phyloP scores from a whole-genome alignment of 78 protist species.

The Dictyostelium purpureum region DNA sequence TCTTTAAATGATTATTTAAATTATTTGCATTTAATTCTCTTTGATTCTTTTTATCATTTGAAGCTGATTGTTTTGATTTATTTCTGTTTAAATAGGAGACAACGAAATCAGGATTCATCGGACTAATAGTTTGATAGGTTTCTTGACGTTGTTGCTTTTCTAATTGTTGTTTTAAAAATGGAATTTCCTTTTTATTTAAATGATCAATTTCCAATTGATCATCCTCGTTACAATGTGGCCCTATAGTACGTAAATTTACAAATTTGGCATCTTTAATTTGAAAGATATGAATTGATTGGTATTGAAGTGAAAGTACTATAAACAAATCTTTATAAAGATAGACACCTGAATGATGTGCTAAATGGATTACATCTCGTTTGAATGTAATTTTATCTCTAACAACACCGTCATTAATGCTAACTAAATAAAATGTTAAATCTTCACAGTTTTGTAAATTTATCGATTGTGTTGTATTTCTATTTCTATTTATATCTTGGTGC shows the following conservation, averaged over 20 bases:
- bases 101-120: background rate
- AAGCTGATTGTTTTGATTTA: background rate
- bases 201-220: constrained; percentile 34
- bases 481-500: background rate
- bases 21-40: background rate
- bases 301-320: constrained; percentile 49
- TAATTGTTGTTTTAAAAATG: background rate
- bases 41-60: background rate
- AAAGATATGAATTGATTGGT: constrained; percentile 60
- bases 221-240: constrained; percentile 63
- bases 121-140: background rate
- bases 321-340: constrained; percentile 62
- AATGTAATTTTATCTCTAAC: constrained; percentile 48
- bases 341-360: constrained; percentile 73
- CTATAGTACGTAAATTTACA: constrained; percentile 46
- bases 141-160: background rate
- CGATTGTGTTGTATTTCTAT: background rate
- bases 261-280: constrained; percentile 53
- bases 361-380: constrained; percentile 65
- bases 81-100: background rate
- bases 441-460: constrained; percentile 52
- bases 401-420: constrained; percentile 39
- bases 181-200: background rate
- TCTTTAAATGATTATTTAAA: background rate
- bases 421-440: constrained; percentile 71